Conservation (phyloP, 1,284 basidiomycete species). For the Moesziomyces sp. region DNA sequence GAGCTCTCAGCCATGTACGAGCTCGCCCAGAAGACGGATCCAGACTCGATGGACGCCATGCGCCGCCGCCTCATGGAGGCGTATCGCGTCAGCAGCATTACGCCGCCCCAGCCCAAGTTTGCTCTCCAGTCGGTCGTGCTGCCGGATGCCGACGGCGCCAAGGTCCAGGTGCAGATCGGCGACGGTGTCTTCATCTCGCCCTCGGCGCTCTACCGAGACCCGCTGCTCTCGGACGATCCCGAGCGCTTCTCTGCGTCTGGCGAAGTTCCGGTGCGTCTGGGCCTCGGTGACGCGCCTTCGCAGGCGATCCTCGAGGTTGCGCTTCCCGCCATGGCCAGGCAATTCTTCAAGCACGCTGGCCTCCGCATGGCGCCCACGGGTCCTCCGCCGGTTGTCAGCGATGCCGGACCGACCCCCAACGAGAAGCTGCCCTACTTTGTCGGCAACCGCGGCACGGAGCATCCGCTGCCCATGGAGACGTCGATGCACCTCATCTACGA, state of each 20-base stretch:
- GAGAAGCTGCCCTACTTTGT: conserved; percentile 41
- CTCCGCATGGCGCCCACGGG: conserved; percentile 41
- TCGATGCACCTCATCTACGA: conserved; percentile 47
- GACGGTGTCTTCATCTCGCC: conserved; percentile 46
- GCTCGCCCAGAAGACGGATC: conserved; percentile 32
- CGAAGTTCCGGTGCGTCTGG: conserved; percentile 30
- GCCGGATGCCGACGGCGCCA: conserved; percentile 25
- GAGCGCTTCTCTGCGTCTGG: conserved; percentile 18
- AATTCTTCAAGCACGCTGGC: conserved; percentile 38
- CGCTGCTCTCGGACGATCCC: conserved; percentile 31
- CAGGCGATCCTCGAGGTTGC: conserved; percentile 42
- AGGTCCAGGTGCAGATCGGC: conserved; percentile 28
- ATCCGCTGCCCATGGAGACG: conserved; percentile 44
- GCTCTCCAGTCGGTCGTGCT: conserved; percentile 27
- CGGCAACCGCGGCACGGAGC: conserved; percentile 31
- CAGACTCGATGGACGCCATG: conserved; percentile 29
- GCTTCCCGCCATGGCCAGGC: conserved; percentile 43
- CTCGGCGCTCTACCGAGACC: conserved; percentile 40
- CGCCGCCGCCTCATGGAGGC: conserved; percentile 43
- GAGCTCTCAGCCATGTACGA: conserved; percentile 26
- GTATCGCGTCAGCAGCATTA: conserved; percentile 38
- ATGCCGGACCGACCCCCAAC: conserved; percentile 24
- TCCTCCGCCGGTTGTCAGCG: conserved; percentile 32
- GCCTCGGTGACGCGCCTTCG: conserved; percentile 39
- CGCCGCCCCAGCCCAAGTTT: conserved; percentile 38